Evolutionary conservation across 2,329 filamentous ascomycete genomes (phyloP).

Genomic region (Calonectria fujianensis): DNA sequence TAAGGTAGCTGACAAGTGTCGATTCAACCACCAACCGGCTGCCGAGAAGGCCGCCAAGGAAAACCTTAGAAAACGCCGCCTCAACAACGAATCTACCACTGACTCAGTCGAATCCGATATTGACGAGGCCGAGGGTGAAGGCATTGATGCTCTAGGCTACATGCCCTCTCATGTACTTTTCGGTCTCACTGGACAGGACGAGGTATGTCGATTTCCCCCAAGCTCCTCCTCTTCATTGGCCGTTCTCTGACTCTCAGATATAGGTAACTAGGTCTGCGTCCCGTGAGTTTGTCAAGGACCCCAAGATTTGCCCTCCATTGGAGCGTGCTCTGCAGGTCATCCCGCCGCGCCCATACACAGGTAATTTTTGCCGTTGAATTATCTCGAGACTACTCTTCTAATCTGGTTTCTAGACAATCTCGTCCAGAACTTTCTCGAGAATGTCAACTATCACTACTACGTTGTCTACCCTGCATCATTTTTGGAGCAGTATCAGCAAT

Average conservation of each 20-base stretch:
- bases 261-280: slow-evolving; percentile 43
- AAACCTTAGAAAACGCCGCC: slow-evolving; percentile 50
- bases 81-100: slow-evolving; percentile 44
- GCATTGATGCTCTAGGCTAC: slow-evolving; percentile 61
- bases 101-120: slow-evolving; percentile 49
- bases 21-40: slow-evolving; percentile 55
- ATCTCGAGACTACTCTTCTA: slow-evolving; percentile 13
- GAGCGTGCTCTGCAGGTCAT: slow-evolving; percentile 58
- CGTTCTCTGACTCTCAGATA: slow-evolving; percentile 21
- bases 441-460: slow-evolving; percentile 64
- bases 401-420: slow-evolving; percentile 57
- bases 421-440: slow-evolving; percentile 62
- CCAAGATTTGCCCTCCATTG: slow-evolving; percentile 55
- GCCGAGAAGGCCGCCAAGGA: slow-evolving; percentile 50
- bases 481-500: slow-evolving; percentile 60
- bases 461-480: slow-evolving; percentile 61
- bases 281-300: slow-evolving; percentile 50
- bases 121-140: slow-evolving; percentile 53
- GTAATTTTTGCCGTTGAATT: slow-evolving; percentile 49
- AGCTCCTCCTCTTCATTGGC: not conserved
- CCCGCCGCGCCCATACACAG: slow-evolving; percentile 59
- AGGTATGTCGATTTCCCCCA: slow-evolving; percentile 48
- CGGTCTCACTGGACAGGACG: slow-evolving; percentile 51
- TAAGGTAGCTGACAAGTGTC: slow-evolving; percentile 61
- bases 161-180: slow-evolving; percentile 58